Percentiles rank a stretch among this genome's conserved stretches.
phyloP scores from a whole-genome alignment of 2,329 filamentous ascomycete species.

The Hyphodiscus sp. region DNA sequence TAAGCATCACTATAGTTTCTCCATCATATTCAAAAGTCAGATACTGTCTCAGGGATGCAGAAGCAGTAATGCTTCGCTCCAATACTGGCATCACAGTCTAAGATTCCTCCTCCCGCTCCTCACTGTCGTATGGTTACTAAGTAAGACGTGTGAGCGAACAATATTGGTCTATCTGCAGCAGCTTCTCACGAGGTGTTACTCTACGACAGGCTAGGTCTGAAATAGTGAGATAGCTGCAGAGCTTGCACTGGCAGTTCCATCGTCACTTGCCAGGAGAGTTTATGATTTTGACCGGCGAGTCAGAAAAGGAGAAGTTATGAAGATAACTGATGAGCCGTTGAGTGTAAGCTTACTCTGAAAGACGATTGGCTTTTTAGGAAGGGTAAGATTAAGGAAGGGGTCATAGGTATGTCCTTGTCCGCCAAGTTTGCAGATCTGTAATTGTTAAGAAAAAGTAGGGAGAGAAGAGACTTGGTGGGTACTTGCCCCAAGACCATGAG shows the following conservation, averaged over 20 bases:
- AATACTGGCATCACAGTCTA: neutral
- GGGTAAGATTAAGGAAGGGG: constrained; percentile 34
- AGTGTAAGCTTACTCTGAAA: constrained; percentile 27
- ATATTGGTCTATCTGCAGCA: constrained; percentile 28
- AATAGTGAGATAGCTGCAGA: constrained; percentile 27
- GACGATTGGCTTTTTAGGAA: constrained; percentile 33
- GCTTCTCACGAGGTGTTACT: constrained; percentile 28
- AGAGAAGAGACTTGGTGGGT: too few species aligned
- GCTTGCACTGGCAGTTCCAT: constrained; percentile 12
- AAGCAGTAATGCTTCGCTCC: too few species aligned
- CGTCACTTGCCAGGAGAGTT: constrained; percentile 29
- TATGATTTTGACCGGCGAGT: constrained; percentile 1
- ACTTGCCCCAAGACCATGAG: too few species aligned
- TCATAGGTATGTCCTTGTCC: too few species aligned
- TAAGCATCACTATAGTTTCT: too few species aligned
- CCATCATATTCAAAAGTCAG: too few species aligned
- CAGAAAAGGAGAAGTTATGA: constrained; percentile 8
- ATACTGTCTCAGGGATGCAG: too few species aligned
- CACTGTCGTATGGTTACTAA: constrained; percentile 26
- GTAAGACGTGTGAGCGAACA: constrained; percentile 30
- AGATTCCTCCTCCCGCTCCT: neutral
- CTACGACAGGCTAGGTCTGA: constrained; percentile 29
- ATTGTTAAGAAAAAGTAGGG: constrained; percentile 16
- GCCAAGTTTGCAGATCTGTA: too few species aligned
- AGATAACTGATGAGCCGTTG: too few species aligned